Evolutionary conservation across 208 protist genomes (phyloP).

Genomic region (Wallacemonas collosoma): DNA sequence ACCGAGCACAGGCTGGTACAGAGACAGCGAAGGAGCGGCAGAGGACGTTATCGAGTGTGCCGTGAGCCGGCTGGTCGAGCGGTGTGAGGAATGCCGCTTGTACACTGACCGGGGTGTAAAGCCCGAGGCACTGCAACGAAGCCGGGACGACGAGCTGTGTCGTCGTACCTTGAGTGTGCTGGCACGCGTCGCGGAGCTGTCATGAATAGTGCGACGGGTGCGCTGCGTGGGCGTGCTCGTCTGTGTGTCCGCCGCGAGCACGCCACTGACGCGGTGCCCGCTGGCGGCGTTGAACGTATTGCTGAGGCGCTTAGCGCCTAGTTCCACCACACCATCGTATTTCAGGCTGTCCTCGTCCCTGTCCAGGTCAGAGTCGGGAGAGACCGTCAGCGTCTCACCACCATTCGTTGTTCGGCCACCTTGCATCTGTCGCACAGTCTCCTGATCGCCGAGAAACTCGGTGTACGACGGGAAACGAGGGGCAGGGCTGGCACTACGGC

Average conservation of each 20-base stretch:
- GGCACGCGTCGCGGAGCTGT: constrained; percentile 2
- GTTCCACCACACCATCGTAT: constrained; percentile 18
- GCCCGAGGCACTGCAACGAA: constrained; percentile 19
- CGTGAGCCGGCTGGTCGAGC: constrained; percentile 8
- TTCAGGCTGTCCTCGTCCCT: neutral
- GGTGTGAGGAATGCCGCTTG: constrained; percentile 11
- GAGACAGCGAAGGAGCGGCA: neutral
- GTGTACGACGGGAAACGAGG: constrained; percentile 83
- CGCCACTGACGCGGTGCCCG: neutral
- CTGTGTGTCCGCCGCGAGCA: constrained; percentile 1
- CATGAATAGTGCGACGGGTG: constrained; percentile 10
- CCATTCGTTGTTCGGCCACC: constrained; percentile 23
- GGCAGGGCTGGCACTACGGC: constrained; percentile 62
- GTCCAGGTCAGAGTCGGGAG: constrained; percentile 34
- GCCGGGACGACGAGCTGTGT: constrained; percentile 11
- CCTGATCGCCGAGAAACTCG: constrained; percentile 71
- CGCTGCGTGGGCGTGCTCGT: neutral
- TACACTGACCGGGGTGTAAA: constrained; percentile 18
- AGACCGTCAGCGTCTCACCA: constrained; percentile 35
- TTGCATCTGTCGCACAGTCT: constrained; percentile 21
- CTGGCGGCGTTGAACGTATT: constrained; percentile 8
- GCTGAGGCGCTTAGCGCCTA: constrained; percentile 19
- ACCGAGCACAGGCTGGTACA: constrained; percentile 10
- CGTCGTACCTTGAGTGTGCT: constrained; percentile 12
- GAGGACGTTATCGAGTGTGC: neutral